Base-by-base conservation (phyloP, 805 yeast genomes). In the Ogataea trehalophila region DNA sequence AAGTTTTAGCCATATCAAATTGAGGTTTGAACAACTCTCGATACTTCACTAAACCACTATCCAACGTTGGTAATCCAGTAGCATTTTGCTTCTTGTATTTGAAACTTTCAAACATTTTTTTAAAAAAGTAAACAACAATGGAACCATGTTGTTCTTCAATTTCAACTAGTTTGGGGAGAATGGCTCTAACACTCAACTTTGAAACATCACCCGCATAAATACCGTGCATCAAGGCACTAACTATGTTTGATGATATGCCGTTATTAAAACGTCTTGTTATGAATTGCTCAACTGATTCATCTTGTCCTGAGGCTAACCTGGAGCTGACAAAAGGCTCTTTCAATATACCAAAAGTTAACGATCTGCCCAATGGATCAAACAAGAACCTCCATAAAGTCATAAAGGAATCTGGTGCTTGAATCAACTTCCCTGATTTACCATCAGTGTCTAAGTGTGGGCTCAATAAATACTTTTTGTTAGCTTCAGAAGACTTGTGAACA, bases 141-240 rank as follows among this genome's bases (percentile, higher is more conserved):
- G 89, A 81, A 0, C 90, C 87, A 59, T 77, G 68, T 6, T 76
- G 65, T 29, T 67, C 59, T 60, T 90, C 97, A 41, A 82, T 64
- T 13, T 76, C 69, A 41, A 74, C 79, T 54, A 88, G 57, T 9
- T 65, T 57, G 3, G 83, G 81, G 51, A 87, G 61, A 0, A 87
- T 72, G 4, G 85, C 72, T 18, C 76, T 67, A 0, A 85, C 80
- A 69, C 96, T 86, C 42, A 92, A 65, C 47, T 77, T 70, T 6
- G 73, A 58, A 2, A 81, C 73, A 63, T 91, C 95, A n/a, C 88
- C 94, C 1, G 95, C 97, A 64, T 90, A 92, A 1, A 94, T 81
- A 0, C 99, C 99, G 59, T 90, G 89, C 62, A 85, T 72, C 4
- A 90, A 68, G 0, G 96, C 98, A 65, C 96, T 86, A 18, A 86